Percentiles rank a stretch among this genome's conserved stretches.
phyloP scores from a whole-genome alignment of 148 eudicot species.

The Rhododendron simsii region DNA sequence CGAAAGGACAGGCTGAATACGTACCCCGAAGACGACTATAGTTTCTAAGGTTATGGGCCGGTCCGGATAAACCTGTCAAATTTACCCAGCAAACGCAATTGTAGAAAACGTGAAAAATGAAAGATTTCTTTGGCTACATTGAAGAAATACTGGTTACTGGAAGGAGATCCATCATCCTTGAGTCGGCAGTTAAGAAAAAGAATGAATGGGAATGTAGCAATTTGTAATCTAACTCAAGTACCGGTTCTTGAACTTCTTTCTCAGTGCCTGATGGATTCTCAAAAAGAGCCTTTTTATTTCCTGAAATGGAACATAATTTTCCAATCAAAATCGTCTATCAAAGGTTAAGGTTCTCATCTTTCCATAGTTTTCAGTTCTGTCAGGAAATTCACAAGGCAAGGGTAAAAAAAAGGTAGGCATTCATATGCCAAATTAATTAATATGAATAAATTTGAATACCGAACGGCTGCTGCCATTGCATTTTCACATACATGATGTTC shows the following conservation, averaged over 20 bases:
- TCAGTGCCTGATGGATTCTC: background rate
- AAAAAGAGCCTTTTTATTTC: background rate
- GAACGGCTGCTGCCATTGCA: background rate
- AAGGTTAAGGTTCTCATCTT: background rate
- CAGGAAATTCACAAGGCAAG: background rate
- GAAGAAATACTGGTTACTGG: background rate
- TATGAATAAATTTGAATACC: conserved; percentile 6
- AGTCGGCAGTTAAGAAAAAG: background rate
- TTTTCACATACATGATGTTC: conserved; percentile 1
- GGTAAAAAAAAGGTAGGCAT: background rate
- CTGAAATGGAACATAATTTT: background rate
- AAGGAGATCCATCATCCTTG: too few species aligned
- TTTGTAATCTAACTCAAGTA: background rate
- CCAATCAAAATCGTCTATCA: background rate
- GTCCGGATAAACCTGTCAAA: too few species aligned
- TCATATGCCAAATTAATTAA: background rate
- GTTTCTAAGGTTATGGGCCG: too few species aligned
- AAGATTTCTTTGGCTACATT: background rate
- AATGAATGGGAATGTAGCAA: background rate
- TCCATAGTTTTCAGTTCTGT: background rate
- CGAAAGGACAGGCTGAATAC: too few species aligned
- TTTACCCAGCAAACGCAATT: too few species aligned
- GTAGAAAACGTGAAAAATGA: too few species aligned
- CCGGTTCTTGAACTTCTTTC: background rate
- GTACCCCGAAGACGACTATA: too few species aligned